These are phyloP conservation scores for Firmiana major DNA, from an alignment of 345 rosid genomes.

Conservation along the genomic window DNA sequence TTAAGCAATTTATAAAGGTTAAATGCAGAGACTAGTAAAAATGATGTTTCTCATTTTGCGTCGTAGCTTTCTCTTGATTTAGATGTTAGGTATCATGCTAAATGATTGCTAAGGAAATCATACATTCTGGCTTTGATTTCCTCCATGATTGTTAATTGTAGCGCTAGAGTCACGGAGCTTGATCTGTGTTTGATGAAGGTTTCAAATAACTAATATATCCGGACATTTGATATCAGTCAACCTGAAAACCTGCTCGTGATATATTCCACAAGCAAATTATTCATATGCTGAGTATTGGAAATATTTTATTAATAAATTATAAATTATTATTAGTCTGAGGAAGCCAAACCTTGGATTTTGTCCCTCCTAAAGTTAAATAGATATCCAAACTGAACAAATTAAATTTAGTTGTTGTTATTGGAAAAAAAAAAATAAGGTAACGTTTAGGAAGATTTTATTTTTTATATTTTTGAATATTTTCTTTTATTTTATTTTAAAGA, in stretches of 20 bases:
- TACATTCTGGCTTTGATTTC: not conserved
- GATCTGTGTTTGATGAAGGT: not conserved
- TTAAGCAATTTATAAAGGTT: not conserved
- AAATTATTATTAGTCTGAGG: too few species aligned
- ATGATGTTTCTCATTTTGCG: not conserved
- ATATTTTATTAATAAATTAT: too few species aligned
- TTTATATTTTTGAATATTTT: too few species aligned
- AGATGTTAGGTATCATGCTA: not conserved
- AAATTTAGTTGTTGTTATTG: too few species aligned
- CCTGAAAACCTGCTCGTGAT: slow-evolving; percentile 9
- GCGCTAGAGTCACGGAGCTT: slow-evolving; percentile 9
- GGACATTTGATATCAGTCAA: not conserved
- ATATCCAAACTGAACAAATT: too few species aligned
- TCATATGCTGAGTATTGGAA: too few species aligned
- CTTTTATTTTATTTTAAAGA: too few species aligned
- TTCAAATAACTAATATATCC: not conserved
- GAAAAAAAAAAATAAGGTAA: too few species aligned
- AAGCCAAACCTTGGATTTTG: too few species aligned
- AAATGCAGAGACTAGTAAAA: too few species aligned
- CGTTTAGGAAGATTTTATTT: too few species aligned
- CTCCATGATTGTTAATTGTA: not conserved
- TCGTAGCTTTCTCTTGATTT: not conserved
- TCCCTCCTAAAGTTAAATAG: too few species aligned
- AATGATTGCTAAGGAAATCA: not conserved
- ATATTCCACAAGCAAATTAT: not conserved